A percentile compares a stretch with the other conserved stretches of the same genome.
These are phyloP conservation scores for Xylaria sp. DNA, from an alignment of 2,329 filamentous ascomycete genomes.

Conservation along the genomic window DNA sequence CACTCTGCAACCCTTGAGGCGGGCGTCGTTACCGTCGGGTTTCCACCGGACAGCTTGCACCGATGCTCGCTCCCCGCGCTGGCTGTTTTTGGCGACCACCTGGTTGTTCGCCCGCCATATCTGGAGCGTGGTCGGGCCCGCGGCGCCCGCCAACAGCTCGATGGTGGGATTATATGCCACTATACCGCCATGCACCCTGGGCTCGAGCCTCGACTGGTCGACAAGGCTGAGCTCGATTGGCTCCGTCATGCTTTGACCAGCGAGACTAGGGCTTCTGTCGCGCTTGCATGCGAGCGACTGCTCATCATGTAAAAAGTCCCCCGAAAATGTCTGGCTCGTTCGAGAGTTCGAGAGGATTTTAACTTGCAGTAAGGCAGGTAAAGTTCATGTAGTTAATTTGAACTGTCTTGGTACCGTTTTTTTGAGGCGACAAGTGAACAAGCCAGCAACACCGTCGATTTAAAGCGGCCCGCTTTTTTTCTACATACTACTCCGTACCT, in stretches of 20 bases:
- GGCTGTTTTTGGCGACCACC: slow-evolving; percentile 64
- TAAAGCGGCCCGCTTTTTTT: slow-evolving; percentile 41
- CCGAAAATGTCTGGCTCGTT: background rate
- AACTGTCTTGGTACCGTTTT: background rate
- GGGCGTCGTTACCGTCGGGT: slow-evolving; percentile 65
- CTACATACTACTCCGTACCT: no score
- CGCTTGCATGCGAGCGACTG: slow-evolving; percentile 19
- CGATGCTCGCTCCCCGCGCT: slow-evolving; percentile 55
- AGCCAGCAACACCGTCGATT: slow-evolving; percentile 15
- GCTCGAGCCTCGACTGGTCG: slow-evolving; percentile 68
- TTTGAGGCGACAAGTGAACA: background rate
- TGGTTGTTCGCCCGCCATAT: slow-evolving; percentile 85
- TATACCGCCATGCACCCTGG: slow-evolving; percentile 65
- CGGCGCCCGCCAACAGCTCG: slow-evolving; percentile 81
- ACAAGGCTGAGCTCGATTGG: slow-evolving; percentile 57
- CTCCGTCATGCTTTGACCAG: slow-evolving; percentile 45
- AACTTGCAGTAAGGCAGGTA: background rate
- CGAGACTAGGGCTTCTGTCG: slow-evolving; percentile 29
- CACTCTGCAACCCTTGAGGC: background rate
- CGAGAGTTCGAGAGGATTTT: background rate
- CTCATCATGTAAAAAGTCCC: slow-evolving; percentile 38
- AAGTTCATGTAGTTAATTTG: slow-evolving; percentile 4
- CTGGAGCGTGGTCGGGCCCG: slow-evolving; percentile 73
- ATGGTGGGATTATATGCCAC: slow-evolving; percentile 85
- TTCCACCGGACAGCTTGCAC: slow-evolving; percentile 71